phyloP scores from a whole-genome alignment of 768 basidiomycete genomes.

The Tricholoma flavovirens region DNA sequence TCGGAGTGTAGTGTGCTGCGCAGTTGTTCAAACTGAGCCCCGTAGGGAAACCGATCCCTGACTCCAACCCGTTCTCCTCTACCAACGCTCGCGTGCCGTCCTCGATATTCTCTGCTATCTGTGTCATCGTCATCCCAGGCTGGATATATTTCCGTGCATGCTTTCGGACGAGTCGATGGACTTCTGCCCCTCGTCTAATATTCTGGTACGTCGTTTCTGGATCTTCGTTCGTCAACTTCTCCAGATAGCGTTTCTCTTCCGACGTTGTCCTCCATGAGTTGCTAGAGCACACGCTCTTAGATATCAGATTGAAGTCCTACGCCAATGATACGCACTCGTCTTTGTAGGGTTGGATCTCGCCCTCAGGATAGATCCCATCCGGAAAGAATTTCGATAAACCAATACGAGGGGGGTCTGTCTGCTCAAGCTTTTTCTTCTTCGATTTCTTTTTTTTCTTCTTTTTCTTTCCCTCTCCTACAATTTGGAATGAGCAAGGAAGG shows the following conservation, averaged over 20 bases:
- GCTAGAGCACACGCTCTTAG: slow-evolving; percentile 34
- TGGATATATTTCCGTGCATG: slow-evolving; percentile 78
- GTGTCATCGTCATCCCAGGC: slow-evolving; percentile 91
- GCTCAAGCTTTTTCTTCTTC: slow-evolving; percentile 76
- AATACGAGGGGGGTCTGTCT: slow-evolving; percentile 89
- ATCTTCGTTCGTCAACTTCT: slow-evolving; percentile 72
- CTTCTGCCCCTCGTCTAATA: slow-evolving; percentile 92
- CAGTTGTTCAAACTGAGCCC: slow-evolving; percentile 91
- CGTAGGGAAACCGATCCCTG: slow-evolving; percentile 94
- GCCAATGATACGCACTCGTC: slow-evolving; percentile 63
- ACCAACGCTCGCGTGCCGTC: slow-evolving; percentile 86
- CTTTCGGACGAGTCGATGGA: slow-evolving; percentile 86
- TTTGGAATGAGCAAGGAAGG: background rate
- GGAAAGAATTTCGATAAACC: slow-evolving; percentile 87
- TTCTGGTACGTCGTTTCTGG: slow-evolving; percentile 81
- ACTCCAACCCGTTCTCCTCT: slow-evolving; percentile 81
- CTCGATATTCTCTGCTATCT: slow-evolving; percentile 92
- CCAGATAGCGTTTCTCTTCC: slow-evolving; percentile 84
- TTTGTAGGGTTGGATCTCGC: slow-evolving; percentile 87
- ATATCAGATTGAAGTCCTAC: background rate
- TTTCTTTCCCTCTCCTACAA: slow-evolving; percentile 53
- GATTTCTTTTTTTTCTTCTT: slow-evolving; percentile 96
- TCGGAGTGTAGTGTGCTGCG: slow-evolving; percentile 95
- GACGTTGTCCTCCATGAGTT: slow-evolving; percentile 86
- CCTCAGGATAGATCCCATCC: slow-evolving; percentile 83